A percentile compares a stretch with the other conserved stretches of the same genome.
Evolutionary conservation across 2,329 filamentous ascomycete species (phyloP).

Genomic region (Cladosporium halotolerans): DNA sequence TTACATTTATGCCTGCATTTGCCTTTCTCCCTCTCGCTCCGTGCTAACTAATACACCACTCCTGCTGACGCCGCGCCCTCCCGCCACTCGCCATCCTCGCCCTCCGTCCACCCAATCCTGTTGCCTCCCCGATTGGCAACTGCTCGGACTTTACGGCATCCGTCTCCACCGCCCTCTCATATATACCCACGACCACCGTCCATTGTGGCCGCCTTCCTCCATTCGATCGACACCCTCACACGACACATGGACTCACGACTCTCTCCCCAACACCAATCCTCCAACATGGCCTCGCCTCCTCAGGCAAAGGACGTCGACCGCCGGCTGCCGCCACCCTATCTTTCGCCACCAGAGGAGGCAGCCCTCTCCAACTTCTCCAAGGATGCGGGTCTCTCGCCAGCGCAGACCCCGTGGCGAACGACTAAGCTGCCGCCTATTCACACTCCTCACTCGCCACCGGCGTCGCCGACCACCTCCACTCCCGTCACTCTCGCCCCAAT

Average conservation of each 20-base stretch:
- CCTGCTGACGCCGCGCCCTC: constrained; percentile 5
- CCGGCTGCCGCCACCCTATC: constrained; percentile 9
- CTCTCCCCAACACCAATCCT: background rate
- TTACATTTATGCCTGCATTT: background rate
- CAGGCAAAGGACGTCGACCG: constrained; percentile 1
- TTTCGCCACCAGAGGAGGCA: constrained; percentile 13
- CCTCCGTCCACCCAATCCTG: constrained; percentile 6
- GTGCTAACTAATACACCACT: constrained; percentile 4
- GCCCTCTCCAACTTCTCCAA: constrained; percentile 14
- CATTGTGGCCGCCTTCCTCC: background rate
- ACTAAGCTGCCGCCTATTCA: constrained; percentile 15
- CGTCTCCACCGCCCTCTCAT: background rate
- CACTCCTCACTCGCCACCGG: constrained; percentile 15
- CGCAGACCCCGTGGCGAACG: background rate
- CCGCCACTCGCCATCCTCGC: constrained; percentile 10
- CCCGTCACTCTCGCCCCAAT: constrained; percentile 12
- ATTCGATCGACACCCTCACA: constrained; percentile 1
- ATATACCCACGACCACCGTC: background rate
- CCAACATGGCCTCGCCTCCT: constrained; percentile 1
- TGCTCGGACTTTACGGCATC: constrained; percentile 8
- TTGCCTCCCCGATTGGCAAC: background rate
- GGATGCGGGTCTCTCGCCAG: constrained; percentile 1
- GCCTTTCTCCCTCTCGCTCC: constrained; percentile 6
- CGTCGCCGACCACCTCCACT: constrained; percentile 14
- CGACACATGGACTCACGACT: constrained; percentile 5